Percentiles rank a stretch among this genome's conserved stretches.
phyloP scores from a whole-genome alignment of 192 early-diverging fungal genomes.

The Globomyces pollinis-pini region DNA sequence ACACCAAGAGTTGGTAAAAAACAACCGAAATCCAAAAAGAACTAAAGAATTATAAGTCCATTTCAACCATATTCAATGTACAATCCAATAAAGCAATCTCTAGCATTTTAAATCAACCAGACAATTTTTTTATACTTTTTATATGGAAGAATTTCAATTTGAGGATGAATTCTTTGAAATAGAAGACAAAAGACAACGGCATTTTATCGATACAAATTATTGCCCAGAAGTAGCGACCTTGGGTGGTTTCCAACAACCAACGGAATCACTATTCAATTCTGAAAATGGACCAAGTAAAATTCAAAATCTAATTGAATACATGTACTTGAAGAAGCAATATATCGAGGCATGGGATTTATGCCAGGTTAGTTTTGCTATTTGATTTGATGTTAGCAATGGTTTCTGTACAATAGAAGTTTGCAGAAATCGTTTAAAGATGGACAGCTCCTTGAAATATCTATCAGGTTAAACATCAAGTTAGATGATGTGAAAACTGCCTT shows the following conservation, averaged over 20 bases:
- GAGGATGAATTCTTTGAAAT: not conserved
- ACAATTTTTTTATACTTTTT: constrained; percentile 36
- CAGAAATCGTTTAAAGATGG: not conserved
- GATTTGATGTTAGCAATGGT: not conserved
- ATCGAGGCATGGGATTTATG: too few relatives aligned
- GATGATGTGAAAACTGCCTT: not conserved
- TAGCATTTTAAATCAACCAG: constrained; percentile 17
- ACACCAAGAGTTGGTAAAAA: too few relatives aligned
- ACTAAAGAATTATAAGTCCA: too few relatives aligned
- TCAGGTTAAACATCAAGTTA: not conserved
- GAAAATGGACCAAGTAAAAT: not conserved
- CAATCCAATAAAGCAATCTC: not conserved
- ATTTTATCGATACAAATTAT: not conserved
- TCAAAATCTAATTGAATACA: not conserved
- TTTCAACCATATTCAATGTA: too few relatives aligned
- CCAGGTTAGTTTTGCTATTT: too few relatives aligned
- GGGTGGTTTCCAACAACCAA: not conserved
- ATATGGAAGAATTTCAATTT: not conserved
- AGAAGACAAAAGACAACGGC: not conserved
- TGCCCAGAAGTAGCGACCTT: not conserved
- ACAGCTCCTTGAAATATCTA: not conserved
- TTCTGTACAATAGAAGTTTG: not conserved
- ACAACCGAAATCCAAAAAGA: too few relatives aligned
- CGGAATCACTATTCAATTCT: not conserved
- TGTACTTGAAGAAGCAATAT: not conserved